Evolutionary conservation across 1,284 basidiomycete species (phyloP), one percentile per base, ranked within the genome.

Genomic region (Papiliotrema laurentii): DNA sequence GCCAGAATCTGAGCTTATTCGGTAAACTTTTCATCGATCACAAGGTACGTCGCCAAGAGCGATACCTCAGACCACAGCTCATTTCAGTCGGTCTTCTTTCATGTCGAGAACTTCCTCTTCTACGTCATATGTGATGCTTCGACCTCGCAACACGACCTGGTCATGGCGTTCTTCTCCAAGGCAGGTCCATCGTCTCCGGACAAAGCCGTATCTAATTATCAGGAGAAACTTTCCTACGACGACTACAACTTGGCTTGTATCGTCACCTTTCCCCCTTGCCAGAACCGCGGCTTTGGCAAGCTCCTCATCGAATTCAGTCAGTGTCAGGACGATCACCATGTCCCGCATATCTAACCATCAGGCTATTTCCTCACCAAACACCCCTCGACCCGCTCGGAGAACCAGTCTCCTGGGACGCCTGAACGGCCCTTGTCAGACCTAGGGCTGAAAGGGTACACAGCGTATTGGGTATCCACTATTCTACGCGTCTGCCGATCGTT

Each of bases 21-120:
- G 94, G 93, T 36, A 98, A 98, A 71, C 79, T 97, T n/a, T 98
- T 98, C 73, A 97, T 98, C 65, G 94, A 97, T 65, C 87, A 94
- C 65, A 98, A 98, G 50, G 72, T 72, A 36, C 18, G 69, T 50
- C 22, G 5, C 34, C 6, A 18, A 27, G 11, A 16, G 33, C 18
- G 19, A 31, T 9, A 36, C 34, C 11, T 43, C 40, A 9, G 19
- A 14, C 24, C 26, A 16, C 16, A 30, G 19, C 45, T 48, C 36
- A 58, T 50, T 13, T n/a, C 47, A 74, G 78, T 96, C 93, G 1
- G 78, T 97, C 28, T 97, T 91, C 76, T 98, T 94, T 66, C 92
- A 98, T 48, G 79, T 66, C 3, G 74, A 75, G 41, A 70, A 71
- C 48, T 75, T 98, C 71, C 72, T 87, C 45, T 97, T 94, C 75